Percentiles rank a stretch among this genome's conserved stretches.
Conservation (phyloP, 164 flowering plant species). For the Paratinospora sagittata region DNA sequence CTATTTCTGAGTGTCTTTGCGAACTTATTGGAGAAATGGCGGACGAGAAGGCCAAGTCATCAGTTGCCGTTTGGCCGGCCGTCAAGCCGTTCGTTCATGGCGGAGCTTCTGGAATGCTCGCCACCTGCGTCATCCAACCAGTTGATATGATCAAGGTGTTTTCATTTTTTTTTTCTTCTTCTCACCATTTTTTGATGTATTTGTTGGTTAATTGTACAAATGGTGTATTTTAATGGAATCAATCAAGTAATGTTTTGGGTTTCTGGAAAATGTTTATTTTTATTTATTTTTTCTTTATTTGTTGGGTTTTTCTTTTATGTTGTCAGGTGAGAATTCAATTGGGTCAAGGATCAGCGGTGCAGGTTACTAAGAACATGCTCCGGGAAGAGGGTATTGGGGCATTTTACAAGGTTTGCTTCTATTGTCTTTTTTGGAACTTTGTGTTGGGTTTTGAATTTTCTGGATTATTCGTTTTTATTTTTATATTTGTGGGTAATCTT, state of each 20-base stretch:
- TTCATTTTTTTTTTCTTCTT: not conserved
- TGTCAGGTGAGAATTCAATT: conserved; percentile 87
- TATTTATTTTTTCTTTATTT: too few species aligned
- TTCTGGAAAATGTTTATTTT: too few species aligned
- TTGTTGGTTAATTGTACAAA: too few species aligned
- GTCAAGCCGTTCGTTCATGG: conserved; percentile 52
- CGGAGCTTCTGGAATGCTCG: conserved; percentile 53
- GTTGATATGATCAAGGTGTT: conserved; percentile 49
- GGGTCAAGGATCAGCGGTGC: conserved; percentile 87
- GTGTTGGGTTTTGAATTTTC: not conserved
- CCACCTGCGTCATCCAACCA: conserved; percentile 58
- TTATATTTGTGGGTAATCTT: not conserved
- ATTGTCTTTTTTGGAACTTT: not conserved
- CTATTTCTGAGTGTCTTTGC: too few species aligned
- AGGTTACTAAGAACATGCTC: conserved; percentile 73
- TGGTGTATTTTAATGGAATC: too few species aligned
- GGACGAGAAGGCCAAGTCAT: not conserved
- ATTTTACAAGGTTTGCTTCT: conserved; percentile 71
- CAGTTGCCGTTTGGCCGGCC: conserved; percentile 6
- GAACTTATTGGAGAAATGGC: too few species aligned
- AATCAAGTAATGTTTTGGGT: too few species aligned
- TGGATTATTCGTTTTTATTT: not conserved
- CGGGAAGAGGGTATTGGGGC: conserved; percentile 78
- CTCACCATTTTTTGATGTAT: not conserved
- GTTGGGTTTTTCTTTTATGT: too few species aligned